Conservation (phyloP, 176 grass and related monocot species). For the Carex kokanica region DNA sequence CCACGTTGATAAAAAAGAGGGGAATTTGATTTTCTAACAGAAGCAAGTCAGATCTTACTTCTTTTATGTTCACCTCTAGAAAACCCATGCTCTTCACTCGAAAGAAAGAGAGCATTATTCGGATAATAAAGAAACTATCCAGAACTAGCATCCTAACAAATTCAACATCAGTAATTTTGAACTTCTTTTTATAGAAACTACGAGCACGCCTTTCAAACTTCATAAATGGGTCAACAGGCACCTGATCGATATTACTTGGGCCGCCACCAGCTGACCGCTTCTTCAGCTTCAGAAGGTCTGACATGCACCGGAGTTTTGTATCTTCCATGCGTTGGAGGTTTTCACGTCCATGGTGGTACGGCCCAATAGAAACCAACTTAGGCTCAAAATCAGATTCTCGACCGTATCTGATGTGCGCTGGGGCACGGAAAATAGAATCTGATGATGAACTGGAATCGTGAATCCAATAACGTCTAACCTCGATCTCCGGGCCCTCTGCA, state of each 20-base stretch:
- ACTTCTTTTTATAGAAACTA: not conserved
- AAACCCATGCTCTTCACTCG: not conserved
- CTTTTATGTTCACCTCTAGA: not conserved
- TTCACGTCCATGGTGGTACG: no score
- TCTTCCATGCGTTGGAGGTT: not conserved
- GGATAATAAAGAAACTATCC: slow-evolving; percentile 10
- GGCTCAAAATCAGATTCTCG: slow-evolving; percentile 11
- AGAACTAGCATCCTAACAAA: not conserved
- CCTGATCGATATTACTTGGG: no score
- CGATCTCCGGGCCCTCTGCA: no score
- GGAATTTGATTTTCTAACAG: slow-evolving; percentile 11
- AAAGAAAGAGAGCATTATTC: not conserved
- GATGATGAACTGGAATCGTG: no score
- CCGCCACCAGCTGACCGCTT: no score
- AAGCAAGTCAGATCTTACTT: not conserved
- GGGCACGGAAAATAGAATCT: not conserved
- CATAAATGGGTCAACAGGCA: no score
- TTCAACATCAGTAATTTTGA: not conserved
- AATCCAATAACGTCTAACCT: no score
- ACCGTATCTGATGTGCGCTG: not conserved
- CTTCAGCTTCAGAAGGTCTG: not conserved
- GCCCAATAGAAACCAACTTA: no score
- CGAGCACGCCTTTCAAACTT: no score
- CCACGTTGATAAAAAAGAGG: not conserved
- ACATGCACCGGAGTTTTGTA: not conserved